These are phyloP conservation scores for Pyricularia pennisetigena DNA, from an alignment of 2,329 filamentous ascomycete species.

Conservation along the genomic window DNA sequence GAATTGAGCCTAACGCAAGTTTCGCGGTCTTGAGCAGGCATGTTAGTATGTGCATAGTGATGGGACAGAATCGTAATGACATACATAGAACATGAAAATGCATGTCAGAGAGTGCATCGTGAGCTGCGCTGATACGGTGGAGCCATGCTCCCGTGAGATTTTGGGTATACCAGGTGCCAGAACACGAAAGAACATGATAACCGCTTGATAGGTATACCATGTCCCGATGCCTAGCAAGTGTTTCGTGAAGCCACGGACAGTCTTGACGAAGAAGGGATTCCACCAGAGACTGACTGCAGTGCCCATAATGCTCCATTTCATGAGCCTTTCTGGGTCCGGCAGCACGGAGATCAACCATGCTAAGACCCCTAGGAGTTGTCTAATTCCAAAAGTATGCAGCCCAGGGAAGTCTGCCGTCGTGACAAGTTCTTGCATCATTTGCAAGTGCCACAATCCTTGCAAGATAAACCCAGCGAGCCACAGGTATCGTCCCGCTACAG, in stretches of 20 bases:
- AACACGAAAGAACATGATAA: constrained; percentile 46
- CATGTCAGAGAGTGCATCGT: not conserved
- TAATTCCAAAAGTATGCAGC: not conserved
- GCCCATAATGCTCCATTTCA: constrained; percentile 36
- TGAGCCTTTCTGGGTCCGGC: constrained; percentile 28
- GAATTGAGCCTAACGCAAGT: constrained; percentile 34
- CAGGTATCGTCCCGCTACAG: constrained; percentile 31
- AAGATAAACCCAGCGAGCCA: constrained; percentile 38
- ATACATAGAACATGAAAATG: not conserved
- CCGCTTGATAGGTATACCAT: constrained; percentile 57
- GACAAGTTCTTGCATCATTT: constrained; percentile 18
- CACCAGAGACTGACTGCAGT: constrained; percentile 51
- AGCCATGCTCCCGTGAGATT: constrained; percentile 22
- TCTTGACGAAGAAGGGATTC: constrained; percentile 57
- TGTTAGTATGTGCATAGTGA: constrained; percentile 11
- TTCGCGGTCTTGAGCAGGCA: constrained; percentile 26
- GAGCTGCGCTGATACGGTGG: not conserved
- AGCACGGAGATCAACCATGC: constrained; percentile 24
- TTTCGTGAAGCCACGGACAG: constrained; percentile 46
- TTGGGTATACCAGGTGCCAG: constrained; percentile 33
- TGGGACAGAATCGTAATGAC: not conserved
- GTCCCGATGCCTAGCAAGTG: constrained; percentile 50
- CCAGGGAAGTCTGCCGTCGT: not conserved
- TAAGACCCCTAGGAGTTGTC: not conserved
- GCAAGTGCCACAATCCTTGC: constrained; percentile 42